Base-by-base conservation (phyloP, 371 early-diverging fungal species). In the Blakeslea trispora region DNA sequence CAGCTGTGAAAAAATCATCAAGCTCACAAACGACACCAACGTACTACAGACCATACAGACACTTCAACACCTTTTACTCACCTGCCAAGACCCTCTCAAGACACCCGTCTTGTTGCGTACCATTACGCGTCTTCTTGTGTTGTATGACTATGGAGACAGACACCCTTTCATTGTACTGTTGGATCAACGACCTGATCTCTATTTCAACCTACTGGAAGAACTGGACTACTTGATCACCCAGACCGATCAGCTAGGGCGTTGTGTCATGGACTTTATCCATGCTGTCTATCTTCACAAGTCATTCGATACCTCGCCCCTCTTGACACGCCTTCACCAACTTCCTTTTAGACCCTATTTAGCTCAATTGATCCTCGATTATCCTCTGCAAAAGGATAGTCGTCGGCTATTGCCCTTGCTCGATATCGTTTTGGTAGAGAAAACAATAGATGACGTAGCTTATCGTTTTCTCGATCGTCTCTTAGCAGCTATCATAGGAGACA, bases 1-100 rank as follows among this genome's bases (percentile, higher is more conserved):
- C 45, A 59, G 64, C 13, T 77, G 78, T 45, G 61, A 66, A n/a
- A 66, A 59, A 37, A 50, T 74, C 15, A 45, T 64, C 11, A 31
- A 41, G n/a, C 37, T 31, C 61, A 66, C 10, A 15, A 56, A 43
- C 9, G 31, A 17, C 39, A 54, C 1, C 53, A 37, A 9, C 53
- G 57, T 66, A 18, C 32, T 40, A 5, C 17, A 53, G 13, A 50
- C 67, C 0, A 32, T 77, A 1, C 56, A 63, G 21, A 60, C 55
- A 13, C 42, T 77, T 1, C 72, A 72, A 49, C 71, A 66, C 23
- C 49, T 74, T 5, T 45, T 69, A 0, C 18, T 72, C 0, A 67
- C 64, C 1, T 52, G 55, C 45, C 17, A 39, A 0, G 53, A 72
- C 14, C 1, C n/a, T 5, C 8, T 62, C 3, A 77, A 74, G 35